Percentiles rank a stretch among this genome's conserved stretches.
These are phyloP conservation scores for Neodidymelliopsis sp. DNA, from an alignment of 2,329 filamentous ascomycete genomes.

Conservation along the genomic window DNA sequence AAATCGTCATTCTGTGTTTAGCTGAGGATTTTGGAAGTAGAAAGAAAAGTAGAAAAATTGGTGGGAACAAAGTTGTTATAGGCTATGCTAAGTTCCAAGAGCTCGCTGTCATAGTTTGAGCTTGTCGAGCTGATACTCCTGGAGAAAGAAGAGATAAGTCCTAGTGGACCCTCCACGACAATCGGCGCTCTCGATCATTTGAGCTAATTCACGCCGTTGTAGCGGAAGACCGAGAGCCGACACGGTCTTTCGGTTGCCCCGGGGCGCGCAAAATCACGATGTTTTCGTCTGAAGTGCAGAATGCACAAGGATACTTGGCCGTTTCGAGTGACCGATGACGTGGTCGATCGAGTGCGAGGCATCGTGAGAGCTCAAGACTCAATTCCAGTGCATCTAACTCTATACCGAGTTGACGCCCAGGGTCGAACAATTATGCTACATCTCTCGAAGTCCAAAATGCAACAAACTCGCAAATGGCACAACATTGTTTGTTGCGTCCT, in stretches of 20 bases:
- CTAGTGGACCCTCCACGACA: background rate
- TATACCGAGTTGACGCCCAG: background rate
- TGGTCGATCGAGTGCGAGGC: constrained; percentile 25
- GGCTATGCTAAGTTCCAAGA: constrained; percentile 4
- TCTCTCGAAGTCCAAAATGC: background rate
- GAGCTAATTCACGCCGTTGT: constrained; percentile 6
- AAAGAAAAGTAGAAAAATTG: background rate
- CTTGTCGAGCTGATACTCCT: constrained; percentile 5
- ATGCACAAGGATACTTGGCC: constrained; percentile 43
- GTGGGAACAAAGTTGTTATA: background rate
- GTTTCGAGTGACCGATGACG: constrained; percentile 48
- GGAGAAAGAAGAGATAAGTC: background rate
- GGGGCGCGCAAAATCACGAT: constrained; percentile 33
- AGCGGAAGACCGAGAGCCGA: constrained; percentile 20
- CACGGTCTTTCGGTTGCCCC: constrained; percentile 28
- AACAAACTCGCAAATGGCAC: background rate
- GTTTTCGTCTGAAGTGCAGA: constrained; percentile 43
- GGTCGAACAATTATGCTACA: background rate
- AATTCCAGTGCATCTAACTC: background rate
- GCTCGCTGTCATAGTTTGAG: constrained; percentile 15
- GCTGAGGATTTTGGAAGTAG: background rate
- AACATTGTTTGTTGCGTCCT: background rate
- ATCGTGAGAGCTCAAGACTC: constrained; percentile 5
- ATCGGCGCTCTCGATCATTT: constrained; percentile 10
- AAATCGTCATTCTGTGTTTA: constrained; percentile 42